Evolutionary conservation across 305 asterid genomes (phyloP).

Genomic region (Rubia peregrina): DNA sequence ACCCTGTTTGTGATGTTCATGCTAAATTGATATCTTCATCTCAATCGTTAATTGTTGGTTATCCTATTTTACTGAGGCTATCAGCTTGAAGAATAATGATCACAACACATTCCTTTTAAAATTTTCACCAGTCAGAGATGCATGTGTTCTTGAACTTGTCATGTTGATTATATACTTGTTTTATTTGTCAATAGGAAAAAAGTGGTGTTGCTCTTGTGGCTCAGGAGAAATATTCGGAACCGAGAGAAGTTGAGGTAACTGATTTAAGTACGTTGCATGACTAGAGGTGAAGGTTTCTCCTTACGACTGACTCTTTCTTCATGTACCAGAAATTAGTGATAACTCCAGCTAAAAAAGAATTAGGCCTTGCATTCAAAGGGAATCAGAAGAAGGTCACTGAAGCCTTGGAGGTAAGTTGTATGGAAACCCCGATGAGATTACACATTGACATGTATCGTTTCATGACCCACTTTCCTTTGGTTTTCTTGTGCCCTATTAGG

Average conservation of each 20-base stretch:
- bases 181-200: slow-evolving; percentile 23
- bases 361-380: slow-evolving; percentile 35
- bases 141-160: neutral
- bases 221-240: slow-evolving; percentile 28
- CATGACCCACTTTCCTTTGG: neutral
- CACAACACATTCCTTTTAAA: neutral
- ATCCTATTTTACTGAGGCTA: neutral
- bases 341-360: slow-evolving; percentile 32
- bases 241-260: slow-evolving; percentile 38
- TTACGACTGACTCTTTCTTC: neutral
- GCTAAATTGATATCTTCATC: neutral
- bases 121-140: neutral
- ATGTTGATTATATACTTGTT: slow-evolving; percentile 11
- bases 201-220: slow-evolving; percentile 34
- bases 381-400: slow-evolving; percentile 35
- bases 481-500: slow-evolving; percentile 18
- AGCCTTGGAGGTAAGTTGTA: slow-evolving; percentile 27
- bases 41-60: neutral
- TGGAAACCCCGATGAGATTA: neutral
- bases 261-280: neutral
- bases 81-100: neutral
- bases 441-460: neutral
- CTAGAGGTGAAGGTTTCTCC: slow-evolving; percentile 1
- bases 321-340: slow-evolving; percentile 29
- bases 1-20: neutral